Conservation (phyloP, 805 yeast genomes). For the Zygotorulaspora florentina region DNA sequence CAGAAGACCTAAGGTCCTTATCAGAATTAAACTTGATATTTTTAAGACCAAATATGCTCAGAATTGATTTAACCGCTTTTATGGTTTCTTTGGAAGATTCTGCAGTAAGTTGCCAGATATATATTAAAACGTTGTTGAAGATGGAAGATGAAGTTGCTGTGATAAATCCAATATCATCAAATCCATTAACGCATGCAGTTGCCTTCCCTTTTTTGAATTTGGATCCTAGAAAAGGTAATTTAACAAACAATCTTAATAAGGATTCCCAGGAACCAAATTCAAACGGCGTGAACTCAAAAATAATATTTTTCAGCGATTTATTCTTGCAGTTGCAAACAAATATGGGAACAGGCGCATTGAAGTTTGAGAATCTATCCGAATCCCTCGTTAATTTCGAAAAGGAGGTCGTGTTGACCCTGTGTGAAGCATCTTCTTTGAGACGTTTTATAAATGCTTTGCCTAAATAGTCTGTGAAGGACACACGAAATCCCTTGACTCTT, state of each 20-base stretch:
- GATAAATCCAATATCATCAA: slow-evolving; percentile 56
- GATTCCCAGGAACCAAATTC: slow-evolving; percentile 70
- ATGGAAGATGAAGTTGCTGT: slow-evolving; percentile 62
- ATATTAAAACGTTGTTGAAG: slow-evolving; percentile 51
- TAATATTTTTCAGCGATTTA: slow-evolving; percentile 34
- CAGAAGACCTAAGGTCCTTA: slow-evolving; percentile 1
- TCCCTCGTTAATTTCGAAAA: slow-evolving; percentile 29
- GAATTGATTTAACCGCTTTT: slow-evolving; percentile 34
- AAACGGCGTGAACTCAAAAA: slow-evolving; percentile 58
- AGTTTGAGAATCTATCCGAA: slow-evolving; percentile 34
- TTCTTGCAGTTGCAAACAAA: slow-evolving; percentile 40
- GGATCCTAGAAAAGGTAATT: slow-evolving; percentile 52
- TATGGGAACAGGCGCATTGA: slow-evolving; percentile 49
- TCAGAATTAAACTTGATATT: slow-evolving; percentile 2
- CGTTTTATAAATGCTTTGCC: slow-evolving; percentile 54
- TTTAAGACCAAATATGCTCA: slow-evolving; percentile 25
- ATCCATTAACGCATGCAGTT: slow-evolving; percentile 44
- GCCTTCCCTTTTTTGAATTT: slow-evolving; percentile 43
- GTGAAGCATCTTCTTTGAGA: slow-evolving; percentile 28
- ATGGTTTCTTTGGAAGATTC: slow-evolving; percentile 34
- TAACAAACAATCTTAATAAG: slow-evolving; percentile 43
- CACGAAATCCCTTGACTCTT: slow-evolving; percentile 47
- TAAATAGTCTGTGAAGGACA: slow-evolving; percentile 66
- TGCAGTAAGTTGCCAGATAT: slow-evolving; percentile 41
- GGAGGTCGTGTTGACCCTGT: slow-evolving; percentile 40